Percentiles rank a stretch among this genome's conserved stretches.
Evolutionary conservation across 345 rosid species (phyloP).

Genomic region (Salix viminalis): DNA sequence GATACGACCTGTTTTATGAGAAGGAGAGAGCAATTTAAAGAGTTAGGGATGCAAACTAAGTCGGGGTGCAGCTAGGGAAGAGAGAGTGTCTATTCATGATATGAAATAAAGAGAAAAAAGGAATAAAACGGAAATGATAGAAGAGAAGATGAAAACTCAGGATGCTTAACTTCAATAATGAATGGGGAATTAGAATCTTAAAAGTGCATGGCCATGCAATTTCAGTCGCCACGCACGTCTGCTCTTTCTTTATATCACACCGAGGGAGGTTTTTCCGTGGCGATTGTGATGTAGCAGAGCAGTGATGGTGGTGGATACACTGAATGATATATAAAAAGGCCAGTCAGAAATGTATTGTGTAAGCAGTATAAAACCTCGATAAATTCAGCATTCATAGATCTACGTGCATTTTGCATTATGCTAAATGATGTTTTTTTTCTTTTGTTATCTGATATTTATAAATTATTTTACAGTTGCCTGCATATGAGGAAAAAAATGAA

Average conservation of each 20-base stretch:
- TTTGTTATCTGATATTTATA: background rate
- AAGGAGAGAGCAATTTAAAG: constrained; percentile 25
- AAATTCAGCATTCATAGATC: background rate
- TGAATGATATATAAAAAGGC: background rate
- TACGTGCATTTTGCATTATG: background rate
- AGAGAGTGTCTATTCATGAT: constrained; percentile 38
- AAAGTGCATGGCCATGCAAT: constrained; percentile 15
- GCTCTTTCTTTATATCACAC: constrained; percentile 1
- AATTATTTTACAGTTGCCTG: background rate
- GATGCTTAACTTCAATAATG: constrained; percentile 62
- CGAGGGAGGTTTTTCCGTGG: background rate
- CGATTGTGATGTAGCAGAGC: background rate
- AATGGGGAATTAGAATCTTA: constrained; percentile 47
- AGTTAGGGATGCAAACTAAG: constrained; percentile 14
- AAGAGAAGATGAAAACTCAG: constrained; percentile 32
- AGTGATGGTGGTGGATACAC: background rate
- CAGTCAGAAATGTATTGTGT: background rate
- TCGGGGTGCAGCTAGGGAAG: constrained; percentile 34
- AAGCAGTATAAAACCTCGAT: background rate
- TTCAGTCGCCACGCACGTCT: constrained; percentile 16
- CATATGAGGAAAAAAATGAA: background rate
- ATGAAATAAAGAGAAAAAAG: constrained; percentile 19
- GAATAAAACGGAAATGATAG: constrained; percentile 45
- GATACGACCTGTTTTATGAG: constrained; percentile 5
- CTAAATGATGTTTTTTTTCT: background rate